Evolutionary conservation across 352 stramenopile genomes (phyloP), one percentile per base, ranked within the genome.

Genomic region (Phytophthora melonis): DNA sequence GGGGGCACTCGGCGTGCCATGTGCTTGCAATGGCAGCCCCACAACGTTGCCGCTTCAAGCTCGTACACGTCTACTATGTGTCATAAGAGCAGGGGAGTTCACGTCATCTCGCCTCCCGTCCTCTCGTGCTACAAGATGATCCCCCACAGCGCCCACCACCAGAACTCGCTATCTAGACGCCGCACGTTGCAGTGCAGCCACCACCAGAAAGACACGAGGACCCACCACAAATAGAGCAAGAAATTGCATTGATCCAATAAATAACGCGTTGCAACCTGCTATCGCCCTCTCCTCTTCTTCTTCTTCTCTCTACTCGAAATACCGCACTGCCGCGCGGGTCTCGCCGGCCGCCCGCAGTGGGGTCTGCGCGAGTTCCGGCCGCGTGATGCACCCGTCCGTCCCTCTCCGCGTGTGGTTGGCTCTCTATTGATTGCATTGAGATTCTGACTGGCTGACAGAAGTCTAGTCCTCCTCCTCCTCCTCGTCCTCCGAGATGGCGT

Each of bases 401-500:
- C 18, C 58, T 66, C 53, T 18, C 58, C 36, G 65, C 54, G 32
- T 66, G 25, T 43, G 25, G 14, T n/a, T 61, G 30, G 19, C 47
- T 75, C 41, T 73, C 58, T 77, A 76, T 76, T 53, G 36, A 34
- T 50, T 59, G 45, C 13, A 18, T 45, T 23, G 49, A 32, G 49
- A 30, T 47, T 6, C 10, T 45, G 32, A 36, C 11, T 58, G 5
- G 10, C 27, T 10, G 19, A 34, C 30, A 43, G 19, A 23, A 25
- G 11, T 69, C 56, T 83, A 79, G 5, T 87, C 78, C 27, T 90
- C 81, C 36, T 90, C 79, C 58, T 88, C 75, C 74, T 93, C 80
- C 27, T 83, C 74, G 52, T 91, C 87, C 64, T 95, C 88, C 43
- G 78, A 82, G 59, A 96, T 94, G 30, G 85, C 82, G 75, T 90